Evolutionary conservation across 1,284 basidiomycete genomes (phyloP), one percentile per base, ranked within the genome.

Genomic region (Gymnopus androsaceus): DNA sequence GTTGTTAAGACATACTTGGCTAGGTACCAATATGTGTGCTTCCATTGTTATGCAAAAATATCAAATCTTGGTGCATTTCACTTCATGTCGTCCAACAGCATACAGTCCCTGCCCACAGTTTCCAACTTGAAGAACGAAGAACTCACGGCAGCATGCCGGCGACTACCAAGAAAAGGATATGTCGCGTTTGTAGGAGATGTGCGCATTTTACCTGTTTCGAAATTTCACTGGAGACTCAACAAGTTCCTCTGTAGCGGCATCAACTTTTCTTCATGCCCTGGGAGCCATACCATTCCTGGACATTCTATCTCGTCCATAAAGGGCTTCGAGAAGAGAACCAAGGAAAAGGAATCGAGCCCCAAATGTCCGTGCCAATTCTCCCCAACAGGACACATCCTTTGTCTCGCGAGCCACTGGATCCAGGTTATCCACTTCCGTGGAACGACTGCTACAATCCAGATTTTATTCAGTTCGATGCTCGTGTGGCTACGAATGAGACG

Each of bases 331-430:
- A 21, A 11, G 33, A 38, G 14, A 25, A 48, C 15, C 21, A n/a
- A 33, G 34, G 17, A 14, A n/a, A 14, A 31, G 42, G 48, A 30
- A 40, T 50, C 25, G 21, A 45, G 15, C 48, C 54, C 19, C 25
- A 56, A 17, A 59, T 59, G 54, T 48, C 50, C 3, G 34, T 59
- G 4, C 58, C 58, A 3, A 42, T 59, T 30, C 50, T 56, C 9
- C 58, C 58, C 38, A 59, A 55, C 30, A 53, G 37, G 7, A 14
- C 11, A 15, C 58, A 59, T 40, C 58, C 54, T 12, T 28, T 30
- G 25, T 42, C 28, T 23, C 54, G 55, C n/a, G n/a, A 36, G 17
- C 45, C 54, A 5, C 8, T 59, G 17, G 44, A 47, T 28, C 54
- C 54, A 27, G 23, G 38, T 19, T 31, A 40, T 21, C 54, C 54